Conservation (phyloP, 441 rosid species). For the Jatropha podagrica region DNA sequence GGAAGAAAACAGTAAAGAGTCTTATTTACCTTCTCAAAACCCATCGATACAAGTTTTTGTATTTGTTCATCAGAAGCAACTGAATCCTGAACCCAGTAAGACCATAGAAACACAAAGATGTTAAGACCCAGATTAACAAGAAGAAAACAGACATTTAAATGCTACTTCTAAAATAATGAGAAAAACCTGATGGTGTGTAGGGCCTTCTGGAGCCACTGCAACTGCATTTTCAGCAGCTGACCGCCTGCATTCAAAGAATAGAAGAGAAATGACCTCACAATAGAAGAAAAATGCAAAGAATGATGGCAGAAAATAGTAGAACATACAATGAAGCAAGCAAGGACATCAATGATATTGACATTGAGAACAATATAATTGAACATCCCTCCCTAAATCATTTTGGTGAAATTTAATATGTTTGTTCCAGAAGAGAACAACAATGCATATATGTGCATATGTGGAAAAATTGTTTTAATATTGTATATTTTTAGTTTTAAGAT, state of each 20-base stretch:
- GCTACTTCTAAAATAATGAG: conserved; percentile 4
- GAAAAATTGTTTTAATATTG: background rate
- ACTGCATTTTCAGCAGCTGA: conserved; percentile 30
- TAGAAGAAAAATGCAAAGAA: background rate
- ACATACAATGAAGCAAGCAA: background rate
- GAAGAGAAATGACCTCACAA: conserved; percentile 9
- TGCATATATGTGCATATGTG: too few species aligned
- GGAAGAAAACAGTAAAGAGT: background rate
- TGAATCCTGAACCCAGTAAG: conserved; percentile 37
- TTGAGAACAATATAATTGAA: background rate
- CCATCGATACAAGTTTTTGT: conserved; percentile 85
- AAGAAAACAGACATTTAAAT: conserved; percentile 10
- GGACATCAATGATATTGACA: conserved; percentile 3
- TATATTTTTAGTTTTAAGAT: background rate
- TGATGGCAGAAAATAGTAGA: background rate
- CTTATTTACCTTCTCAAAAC: conserved; percentile 75
- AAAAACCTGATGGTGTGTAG: conserved; percentile 50
- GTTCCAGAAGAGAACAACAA: background rate
- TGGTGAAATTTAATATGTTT: background rate
- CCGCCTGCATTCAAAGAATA: conserved; percentile 41
- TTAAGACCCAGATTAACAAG: conserved; percentile 10
- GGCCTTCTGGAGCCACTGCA: conserved; percentile 35
- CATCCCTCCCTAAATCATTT: background rate
- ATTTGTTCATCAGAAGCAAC: conserved; percentile 64
- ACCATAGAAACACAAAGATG: conserved; percentile 14